Percentiles rank a stretch among this genome's conserved stretches.
Evolutionary conservation across 441 rosid genomes (phyloP).

Genomic region (Viola pubescens): DNA sequence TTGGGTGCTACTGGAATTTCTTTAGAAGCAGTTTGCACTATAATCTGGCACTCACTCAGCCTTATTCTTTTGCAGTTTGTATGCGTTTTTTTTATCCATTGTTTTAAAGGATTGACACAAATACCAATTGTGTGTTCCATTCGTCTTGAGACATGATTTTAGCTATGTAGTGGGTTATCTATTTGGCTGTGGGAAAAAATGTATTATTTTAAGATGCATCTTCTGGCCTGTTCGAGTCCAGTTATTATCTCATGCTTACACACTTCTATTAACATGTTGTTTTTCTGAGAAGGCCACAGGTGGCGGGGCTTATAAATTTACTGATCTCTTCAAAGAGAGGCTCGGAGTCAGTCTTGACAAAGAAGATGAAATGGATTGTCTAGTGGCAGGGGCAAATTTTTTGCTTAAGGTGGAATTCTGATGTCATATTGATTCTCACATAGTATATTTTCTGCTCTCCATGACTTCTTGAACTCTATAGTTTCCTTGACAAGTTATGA

Average conservation of each 20-base stretch:
- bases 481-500: not conserved
- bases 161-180: not conserved
- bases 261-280: constrained; percentile 22
- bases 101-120: not conserved
- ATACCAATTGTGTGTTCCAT: not conserved
- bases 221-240: not conserved
- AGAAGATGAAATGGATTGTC: constrained; percentile 99
- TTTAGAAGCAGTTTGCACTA: too few species aligned
- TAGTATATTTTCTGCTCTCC: not conserved
- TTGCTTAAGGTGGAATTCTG: constrained; percentile 65
- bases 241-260: not conserved
- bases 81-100: too few species aligned
- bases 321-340: constrained; percentile 92
- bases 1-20: too few species aligned
- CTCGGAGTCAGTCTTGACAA: constrained; percentile 94
- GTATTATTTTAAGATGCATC: not conserved
- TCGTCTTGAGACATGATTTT: not conserved
- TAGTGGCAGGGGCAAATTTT: constrained; percentile 97
- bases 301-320: constrained; percentile 92
- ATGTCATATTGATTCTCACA: constrained; percentile 4
- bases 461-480: too few species aligned
- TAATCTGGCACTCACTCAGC: too few species aligned
- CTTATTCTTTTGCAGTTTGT: too few species aligned
- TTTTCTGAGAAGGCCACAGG: constrained; percentile 84
- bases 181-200: constrained; percentile 1